phyloP scores from a whole-genome alignment of 306 rosid genomes.

The Pterocarpus macrocarpus region DNA sequence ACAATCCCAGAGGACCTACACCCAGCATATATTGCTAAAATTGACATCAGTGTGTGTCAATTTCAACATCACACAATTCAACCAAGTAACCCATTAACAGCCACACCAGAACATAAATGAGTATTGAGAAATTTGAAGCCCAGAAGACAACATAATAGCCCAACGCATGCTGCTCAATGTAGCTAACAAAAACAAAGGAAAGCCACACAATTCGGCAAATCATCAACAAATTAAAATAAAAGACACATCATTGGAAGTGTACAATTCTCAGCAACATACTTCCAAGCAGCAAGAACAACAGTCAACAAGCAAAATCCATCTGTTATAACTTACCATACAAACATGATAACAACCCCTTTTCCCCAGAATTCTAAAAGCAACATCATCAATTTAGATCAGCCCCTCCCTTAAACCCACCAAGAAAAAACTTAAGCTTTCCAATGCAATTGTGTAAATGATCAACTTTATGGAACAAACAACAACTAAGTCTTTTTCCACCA shows the following conservation, averaged over 20 bases:
- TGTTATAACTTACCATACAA: not conserved
- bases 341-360: not conserved
- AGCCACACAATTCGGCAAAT: not conserved
- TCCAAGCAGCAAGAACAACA: not conserved
- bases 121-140: not conserved
- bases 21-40: not conserved
- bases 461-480: not conserved
- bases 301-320: not conserved
- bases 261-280: not conserved
- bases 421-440: not conserved
- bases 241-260: not conserved
- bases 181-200: not conserved
- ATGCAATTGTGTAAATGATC: conserved; percentile 1
- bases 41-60: not conserved
- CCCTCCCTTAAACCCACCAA: not conserved
- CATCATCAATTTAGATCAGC: not conserved
- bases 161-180: not conserved
- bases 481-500: not conserved
- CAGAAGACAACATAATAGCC: not conserved
- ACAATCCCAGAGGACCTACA: not conserved
- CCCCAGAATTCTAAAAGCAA: not conserved
- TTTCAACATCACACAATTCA: not conserved
- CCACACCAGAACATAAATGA: not conserved
- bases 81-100: not conserved
- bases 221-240: not conserved